Evolutionary conservation across 2,329 filamentous ascomycete genomes (phyloP), one percentile per base, ranked within the genome.

Genomic region (Phaeomoniella chlamydospora): DNA sequence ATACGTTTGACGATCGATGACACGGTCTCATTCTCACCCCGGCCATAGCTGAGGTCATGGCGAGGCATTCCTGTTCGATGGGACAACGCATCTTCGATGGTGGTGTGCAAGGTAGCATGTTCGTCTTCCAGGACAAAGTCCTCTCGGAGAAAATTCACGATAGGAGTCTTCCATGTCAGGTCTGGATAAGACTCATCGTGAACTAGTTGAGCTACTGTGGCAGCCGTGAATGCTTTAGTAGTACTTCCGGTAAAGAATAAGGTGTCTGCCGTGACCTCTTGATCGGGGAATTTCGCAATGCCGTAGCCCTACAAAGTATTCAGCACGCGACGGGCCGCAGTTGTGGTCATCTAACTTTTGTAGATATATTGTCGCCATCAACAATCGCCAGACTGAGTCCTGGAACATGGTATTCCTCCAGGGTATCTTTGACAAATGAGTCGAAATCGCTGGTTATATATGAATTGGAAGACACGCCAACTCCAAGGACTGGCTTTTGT

Each of bases 231-330:
- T 2, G 68, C 65, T 47, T 77, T 77, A 14, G 68, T 72, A 1
- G 63, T 72, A 30, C 68, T 73, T 2, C 62, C 73, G 2, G 58
- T 59, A 39, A 67, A 70, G 53, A 68, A 75, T 2, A 75, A 55
- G 0, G 70, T 74, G 18, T 65, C 53, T 1, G 62, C 47, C 0
- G 57, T 66, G 5, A 61, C 60, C 0, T 54, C 49, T 0, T 51
- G 51, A 3, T 61, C 51, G n/a, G n/a, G n/a, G 3, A 59, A 48
- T n/a, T 41, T 39, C 35, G 56, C 46, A 44, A 61, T 40, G 41
- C 64, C 50, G 41, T 59, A 54, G 18, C 57, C 57, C 61, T 64
- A 40, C n/a, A 14, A 14, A 9, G n/a, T 13, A 14, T n/a, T n/a
- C 22, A 29, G 19, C 22, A 30, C 18, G 34, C 29, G 19, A 29